Percentiles rank a stretch among this genome's conserved stretches.
Conservation (phyloP, 306 rosid species). For the Carpinus fangiana region DNA sequence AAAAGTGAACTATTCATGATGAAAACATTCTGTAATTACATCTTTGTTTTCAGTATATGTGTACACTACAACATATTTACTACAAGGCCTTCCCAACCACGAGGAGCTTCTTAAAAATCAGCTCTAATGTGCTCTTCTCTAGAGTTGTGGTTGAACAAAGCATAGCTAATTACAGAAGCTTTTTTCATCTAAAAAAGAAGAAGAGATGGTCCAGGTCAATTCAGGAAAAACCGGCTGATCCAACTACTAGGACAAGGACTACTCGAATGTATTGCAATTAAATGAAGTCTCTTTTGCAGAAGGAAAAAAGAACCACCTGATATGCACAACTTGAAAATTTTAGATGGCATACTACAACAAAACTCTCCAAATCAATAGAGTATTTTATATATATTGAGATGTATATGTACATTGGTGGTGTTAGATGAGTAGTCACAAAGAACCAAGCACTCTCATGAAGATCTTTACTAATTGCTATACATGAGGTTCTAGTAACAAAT, state of each 20-base stretch:
- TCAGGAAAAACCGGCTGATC: not conserved
- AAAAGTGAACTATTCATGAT: not conserved
- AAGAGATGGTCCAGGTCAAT: not conserved
- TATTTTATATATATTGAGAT: not conserved
- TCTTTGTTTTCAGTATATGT: not conserved
- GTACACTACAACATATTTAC: constrained; percentile 1
- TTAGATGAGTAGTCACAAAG: not conserved
- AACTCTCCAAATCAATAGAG: not conserved
- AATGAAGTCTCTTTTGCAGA: not conserved
- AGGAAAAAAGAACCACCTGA: not conserved
- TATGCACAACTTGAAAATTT: not conserved
- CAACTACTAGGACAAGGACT: not conserved
- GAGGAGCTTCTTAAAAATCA: not conserved
- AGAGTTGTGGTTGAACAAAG: not conserved
- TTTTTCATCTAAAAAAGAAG: not conserved
- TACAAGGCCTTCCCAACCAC: constrained; percentile 13
- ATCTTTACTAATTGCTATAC: not conserved
- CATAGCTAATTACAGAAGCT: constrained; percentile 14
- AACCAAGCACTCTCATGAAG: not conserved
- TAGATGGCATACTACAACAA: not conserved
- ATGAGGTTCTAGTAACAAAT: not conserved
- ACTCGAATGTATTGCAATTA: not conserved
- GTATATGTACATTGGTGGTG: not conserved
- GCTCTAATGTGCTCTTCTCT: not conserved
- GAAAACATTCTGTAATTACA: constrained; percentile 24